Percentiles rank a stretch among this genome's conserved stretches.
Conservation (phyloP, 208 protist genomes). For the Leishmania tarentolae region DNA sequence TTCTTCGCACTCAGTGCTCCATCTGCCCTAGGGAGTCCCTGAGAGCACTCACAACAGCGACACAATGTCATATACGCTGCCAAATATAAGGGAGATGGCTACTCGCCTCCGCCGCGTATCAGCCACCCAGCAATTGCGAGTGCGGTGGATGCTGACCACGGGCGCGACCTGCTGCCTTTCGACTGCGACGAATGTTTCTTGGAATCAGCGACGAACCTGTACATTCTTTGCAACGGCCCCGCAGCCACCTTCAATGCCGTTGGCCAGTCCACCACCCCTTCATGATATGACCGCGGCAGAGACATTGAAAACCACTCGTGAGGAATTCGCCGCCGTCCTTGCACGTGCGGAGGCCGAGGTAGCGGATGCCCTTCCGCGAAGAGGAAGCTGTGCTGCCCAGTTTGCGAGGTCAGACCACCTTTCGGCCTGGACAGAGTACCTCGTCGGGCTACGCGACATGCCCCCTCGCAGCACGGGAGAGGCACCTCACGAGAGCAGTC, state of each 20-base stretch:
- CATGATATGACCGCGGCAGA: neutral
- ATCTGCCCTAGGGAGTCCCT: neutral
- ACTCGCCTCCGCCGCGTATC: neutral
- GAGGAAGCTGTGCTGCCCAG: neutral
- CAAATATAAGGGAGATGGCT: neutral
- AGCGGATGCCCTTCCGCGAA: neutral
- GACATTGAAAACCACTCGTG: neutral
- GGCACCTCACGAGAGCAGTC: neutral
- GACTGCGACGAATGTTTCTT: neutral
- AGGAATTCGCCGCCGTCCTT: neutral
- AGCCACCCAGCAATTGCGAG: neutral
- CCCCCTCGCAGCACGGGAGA: neutral
- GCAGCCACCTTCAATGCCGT: neutral
- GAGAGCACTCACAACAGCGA: neutral
- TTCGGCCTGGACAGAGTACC: conserved; percentile 27
- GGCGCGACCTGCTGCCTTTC: neutral
- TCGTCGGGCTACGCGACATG: conserved; percentile 16
- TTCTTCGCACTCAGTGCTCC: neutral
- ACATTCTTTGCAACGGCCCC: neutral
- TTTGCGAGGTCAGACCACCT: neutral
- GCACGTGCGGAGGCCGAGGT: neutral
- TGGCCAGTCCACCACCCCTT: neutral
- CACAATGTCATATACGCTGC: neutral
- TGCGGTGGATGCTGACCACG: neutral
- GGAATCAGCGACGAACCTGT: neutral